phyloP scores from a whole-genome alignment of 1,139 yeast genomes.

The Candida sanyaensis region DNA sequence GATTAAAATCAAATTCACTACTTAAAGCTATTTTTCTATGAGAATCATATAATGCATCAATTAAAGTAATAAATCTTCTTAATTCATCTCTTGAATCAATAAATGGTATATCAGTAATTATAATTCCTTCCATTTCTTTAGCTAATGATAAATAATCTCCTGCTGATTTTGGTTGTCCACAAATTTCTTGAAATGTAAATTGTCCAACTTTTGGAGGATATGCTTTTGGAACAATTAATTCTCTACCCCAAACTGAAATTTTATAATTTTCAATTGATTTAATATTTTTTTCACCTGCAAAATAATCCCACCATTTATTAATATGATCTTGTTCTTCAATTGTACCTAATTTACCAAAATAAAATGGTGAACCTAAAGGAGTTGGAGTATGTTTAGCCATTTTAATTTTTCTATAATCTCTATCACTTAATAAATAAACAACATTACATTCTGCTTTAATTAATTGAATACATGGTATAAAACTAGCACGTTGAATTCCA shows the following conservation, averaged over 20 bases:
- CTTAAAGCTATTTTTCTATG: constrained; percentile 88
- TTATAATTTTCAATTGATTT: constrained; percentile 32
- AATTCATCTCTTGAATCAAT: constrained; percentile 80
- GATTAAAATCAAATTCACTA: constrained; percentile 80
- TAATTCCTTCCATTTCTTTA: constrained; percentile 70
- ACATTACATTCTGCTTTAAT: constrained; percentile 76
- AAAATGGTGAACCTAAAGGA: constrained; percentile 81
- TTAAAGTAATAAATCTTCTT: constrained; percentile 86
- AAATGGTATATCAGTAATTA: constrained; percentile 89
- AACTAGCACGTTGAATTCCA: constrained; percentile 89
- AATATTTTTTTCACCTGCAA: constrained; percentile 47
- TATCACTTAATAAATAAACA: constrained; percentile 81
- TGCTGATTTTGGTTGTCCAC: constrained; percentile 89
- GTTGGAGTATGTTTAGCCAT: background rate
- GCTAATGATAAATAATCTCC: constrained; percentile 92
- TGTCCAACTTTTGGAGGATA: constrained; percentile 85
- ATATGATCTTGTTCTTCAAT: constrained; percentile 63
- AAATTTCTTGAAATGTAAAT: constrained; percentile 80
- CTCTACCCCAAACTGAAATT: constrained; percentile 85
- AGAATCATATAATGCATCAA: constrained; percentile 93
- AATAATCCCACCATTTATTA: constrained; percentile 75
- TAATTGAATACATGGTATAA: constrained; percentile 86
- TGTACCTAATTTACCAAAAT: constrained; percentile 53
- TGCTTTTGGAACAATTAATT: constrained; percentile 70
- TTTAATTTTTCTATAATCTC: constrained; percentile 81